Base-by-base conservation (phyloP, 345 rosid species). In the Ceriops tagal region DNA sequence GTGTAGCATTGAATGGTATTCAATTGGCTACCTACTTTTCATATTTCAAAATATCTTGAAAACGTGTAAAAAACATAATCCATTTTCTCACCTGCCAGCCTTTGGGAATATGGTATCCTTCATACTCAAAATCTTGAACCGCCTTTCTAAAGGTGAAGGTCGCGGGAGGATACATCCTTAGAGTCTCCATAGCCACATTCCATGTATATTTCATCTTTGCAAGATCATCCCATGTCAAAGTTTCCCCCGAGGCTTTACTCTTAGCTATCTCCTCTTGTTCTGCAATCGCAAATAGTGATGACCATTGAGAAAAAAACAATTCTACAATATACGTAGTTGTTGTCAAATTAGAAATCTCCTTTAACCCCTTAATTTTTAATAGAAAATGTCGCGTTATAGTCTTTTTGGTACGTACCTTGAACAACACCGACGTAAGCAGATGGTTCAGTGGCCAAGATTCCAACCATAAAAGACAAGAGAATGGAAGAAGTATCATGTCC, bases 151-250 rank as follows among this genome's bases (percentile, higher is more conserved):
- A 73, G 18, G 58, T 5, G 1, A 62, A 65, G 0, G 73, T 16
- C 4, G 70, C 49, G 16, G 82, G 80, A 69, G 81, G 82, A 52
- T 53, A 11, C 65, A 79, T 79, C 26, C 84, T 78, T 27, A 76
- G 55, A 13, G 75, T 67, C 51, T 81, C 76, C 75, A 69, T 18
- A 58, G 83, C 83, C 5, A 74, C 80, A 60, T 71, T 77, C 80
- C 83, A 81, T 32, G 83, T 77, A 56, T 72, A 77, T 69, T 72
- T 81, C 83, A 79, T 83, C 55, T 28, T 72, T 20, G 52, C 62
- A 5, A 81, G 73, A 67, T 81, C 82, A 32, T 75, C 75, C 87
- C 85, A 79, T 47, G 81, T 72, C 27, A 83, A 57, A 15, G n/a
- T 56, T 6, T 79, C 73, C 4, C 69, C 75, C 15, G 19, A 3